Evolutionary conservation across 371 early-diverging fungal species (phyloP).

Genomic region (Haplosporangium sp.): DNA sequence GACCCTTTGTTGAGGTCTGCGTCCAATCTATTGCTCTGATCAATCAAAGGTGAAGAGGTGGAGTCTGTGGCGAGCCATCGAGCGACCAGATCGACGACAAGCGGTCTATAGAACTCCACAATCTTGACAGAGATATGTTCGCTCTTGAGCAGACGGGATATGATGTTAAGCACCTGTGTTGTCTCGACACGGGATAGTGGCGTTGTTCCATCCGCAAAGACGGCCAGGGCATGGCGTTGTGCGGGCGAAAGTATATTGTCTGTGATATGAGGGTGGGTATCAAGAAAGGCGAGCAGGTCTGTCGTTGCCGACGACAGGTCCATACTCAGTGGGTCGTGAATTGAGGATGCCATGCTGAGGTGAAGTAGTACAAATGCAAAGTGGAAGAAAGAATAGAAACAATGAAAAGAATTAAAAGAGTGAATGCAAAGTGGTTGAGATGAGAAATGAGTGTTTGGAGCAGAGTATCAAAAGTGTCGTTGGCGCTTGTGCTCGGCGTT

Average conservation of each 20-base stretch:
- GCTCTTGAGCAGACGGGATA: slow-evolving; percentile 45
- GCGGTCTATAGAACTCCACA: slow-evolving; percentile 74
- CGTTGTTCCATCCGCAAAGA: slow-evolving; percentile 27
- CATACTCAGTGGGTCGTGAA: slow-evolving; percentile 53
- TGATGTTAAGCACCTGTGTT: slow-evolving; percentile 29
- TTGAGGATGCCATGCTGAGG: slow-evolving; percentile 33
- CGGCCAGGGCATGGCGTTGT: slow-evolving; percentile 29
- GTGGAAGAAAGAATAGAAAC: not conserved
- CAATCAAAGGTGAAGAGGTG: slow-evolving; percentile 55
- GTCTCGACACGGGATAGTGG: slow-evolving; percentile 22
- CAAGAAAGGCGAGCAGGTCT: slow-evolving; percentile 47
- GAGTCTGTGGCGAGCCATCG: slow-evolving; percentile 76
- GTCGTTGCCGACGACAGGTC: slow-evolving; percentile 45
- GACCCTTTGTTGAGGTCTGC: slow-evolving; percentile 57
- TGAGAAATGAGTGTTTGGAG: no score
- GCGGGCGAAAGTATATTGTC: slow-evolving; percentile 18
- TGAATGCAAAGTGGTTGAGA: not conserved
- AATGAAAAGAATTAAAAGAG: not conserved
- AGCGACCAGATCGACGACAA: slow-evolving; percentile 84
- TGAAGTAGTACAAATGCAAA: not conserved
- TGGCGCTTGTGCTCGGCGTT: no score
- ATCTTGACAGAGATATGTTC: slow-evolving; percentile 53
- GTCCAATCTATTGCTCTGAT: slow-evolving; percentile 27
- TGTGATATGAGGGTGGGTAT: slow-evolving; percentile 36
- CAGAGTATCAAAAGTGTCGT: no score